A percentile compares a stretch with the other conserved stretches of the same genome.
Evolutionary conservation across 179 eudicot species (phyloP).

Genomic region (Silene noctiflora): DNA sequence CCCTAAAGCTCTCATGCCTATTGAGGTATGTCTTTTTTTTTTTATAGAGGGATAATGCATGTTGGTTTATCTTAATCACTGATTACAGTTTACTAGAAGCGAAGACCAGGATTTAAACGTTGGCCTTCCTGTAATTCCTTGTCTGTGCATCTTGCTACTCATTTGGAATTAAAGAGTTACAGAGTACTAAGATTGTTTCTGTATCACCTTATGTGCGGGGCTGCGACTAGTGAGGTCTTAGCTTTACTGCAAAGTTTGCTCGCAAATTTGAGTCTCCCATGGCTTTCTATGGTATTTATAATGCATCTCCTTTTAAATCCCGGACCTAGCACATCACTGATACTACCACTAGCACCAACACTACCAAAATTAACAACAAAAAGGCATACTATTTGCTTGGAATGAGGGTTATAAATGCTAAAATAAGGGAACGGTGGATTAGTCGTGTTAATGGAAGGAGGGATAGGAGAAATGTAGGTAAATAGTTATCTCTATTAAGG

Average conservation of each 20-base stretch:
- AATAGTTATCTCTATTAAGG: background rate
- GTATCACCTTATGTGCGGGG: no score
- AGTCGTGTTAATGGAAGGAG: background rate
- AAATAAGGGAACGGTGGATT: background rate
- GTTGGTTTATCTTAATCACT: background rate
- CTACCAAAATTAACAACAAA: background rate
- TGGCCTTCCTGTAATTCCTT: background rate
- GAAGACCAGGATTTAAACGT: background rate
- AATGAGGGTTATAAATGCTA: background rate
- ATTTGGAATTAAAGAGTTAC: background rate
- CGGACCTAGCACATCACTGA: background rate
- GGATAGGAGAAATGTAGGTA: background rate
- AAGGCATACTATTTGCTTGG: background rate
- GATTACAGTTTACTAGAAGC: background rate
- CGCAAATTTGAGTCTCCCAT: background rate
- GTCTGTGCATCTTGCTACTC: conserved; percentile 1
- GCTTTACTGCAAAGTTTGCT: background rate
- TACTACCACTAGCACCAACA: no score
- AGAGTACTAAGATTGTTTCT: no score
- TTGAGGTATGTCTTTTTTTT: conserved; percentile 67
- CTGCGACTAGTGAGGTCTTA: no score
- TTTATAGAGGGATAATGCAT: background rate
- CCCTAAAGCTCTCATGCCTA: conserved; percentile 86
- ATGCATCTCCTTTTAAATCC: background rate
- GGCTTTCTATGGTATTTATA: background rate